Evolutionary conservation across 805 yeast genomes (phyloP), one percentile per base, ranked within the genome.

Genomic region (Starmerella powellii): DNA sequence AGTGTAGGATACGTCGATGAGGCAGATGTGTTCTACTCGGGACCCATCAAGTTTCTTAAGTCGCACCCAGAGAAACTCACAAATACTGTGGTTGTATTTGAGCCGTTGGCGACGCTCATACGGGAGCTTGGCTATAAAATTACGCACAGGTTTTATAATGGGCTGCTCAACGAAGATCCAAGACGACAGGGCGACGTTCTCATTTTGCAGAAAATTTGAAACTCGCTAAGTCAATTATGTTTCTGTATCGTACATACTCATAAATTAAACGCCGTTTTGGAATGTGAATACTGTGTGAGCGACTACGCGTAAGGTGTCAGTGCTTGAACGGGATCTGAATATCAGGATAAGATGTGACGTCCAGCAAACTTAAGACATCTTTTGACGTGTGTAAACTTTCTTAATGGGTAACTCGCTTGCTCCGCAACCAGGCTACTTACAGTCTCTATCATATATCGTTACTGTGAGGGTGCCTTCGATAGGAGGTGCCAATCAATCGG

Each of bases 151-250:
- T 69, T 82, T 48, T 88, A 84, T 67, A 88, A 88, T 51, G 72
- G 84, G 32, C 71, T 74, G 38, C 73, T 76, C 57, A 96, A 87
- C 59, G 93, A 95, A 82, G 97, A 88, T 56, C 53, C 63, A 34
- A 68, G 96, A 49, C 67, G 96, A 42, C 53, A 58, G 2, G 97
- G 97, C 0, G 88, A 84, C 57, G 68, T 87, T 0, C 64, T 86
- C 4, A 75, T 87, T 2, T 80, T 77, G 51, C 23, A 34, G 12
- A 34, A 37, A 19, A 13, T 35, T n/a, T 3, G 34, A 12, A 31
- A 6, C 20, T 15, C n/a, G n/a, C n/a, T n/a, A n/a, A n/a, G n/a
- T n/a, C n/a, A n/a, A n/a, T n/a, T n/a, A n/a, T n/a, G n/a, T n/a
- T n/a, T n/a, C n/a, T n/a, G n/a, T n/a, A n/a, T n/a, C n/a, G n/a